A percentile compares a stretch with the other conserved stretches of the same genome.
Conservation (phyloP, 805 yeast genomes). For the Barnettozyma wickerhamii region DNA sequence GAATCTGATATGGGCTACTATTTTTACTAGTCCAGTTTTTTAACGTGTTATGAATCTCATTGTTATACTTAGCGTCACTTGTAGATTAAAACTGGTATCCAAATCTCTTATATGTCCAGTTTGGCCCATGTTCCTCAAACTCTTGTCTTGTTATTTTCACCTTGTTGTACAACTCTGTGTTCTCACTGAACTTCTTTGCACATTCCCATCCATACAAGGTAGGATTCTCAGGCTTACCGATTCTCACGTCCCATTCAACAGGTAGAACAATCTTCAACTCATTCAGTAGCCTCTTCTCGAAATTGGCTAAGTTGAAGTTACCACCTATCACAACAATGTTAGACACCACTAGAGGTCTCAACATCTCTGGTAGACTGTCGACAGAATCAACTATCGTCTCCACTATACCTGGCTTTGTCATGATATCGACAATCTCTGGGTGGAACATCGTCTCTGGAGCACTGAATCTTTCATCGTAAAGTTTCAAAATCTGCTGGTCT, state of each 20-base stretch:
- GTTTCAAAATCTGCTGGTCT: conserved; percentile 59
- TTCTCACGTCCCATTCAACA: conserved; percentile 60
- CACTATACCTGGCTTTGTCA: conserved; percentile 71
- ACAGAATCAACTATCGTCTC: conserved; percentile 67
- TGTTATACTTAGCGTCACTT: background rate
- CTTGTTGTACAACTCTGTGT: conserved; percentile 33
- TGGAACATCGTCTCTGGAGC: conserved; percentile 84
- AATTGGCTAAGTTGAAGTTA: conserved; percentile 64
- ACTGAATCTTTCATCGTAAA: conserved; percentile 82
- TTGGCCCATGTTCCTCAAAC: conserved; percentile 76
- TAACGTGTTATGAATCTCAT: background rate
- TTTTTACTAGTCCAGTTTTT: too few species aligned
- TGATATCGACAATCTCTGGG: conserved; percentile 75
- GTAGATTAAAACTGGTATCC: conserved; percentile 31
- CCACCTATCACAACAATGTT: conserved; percentile 87
- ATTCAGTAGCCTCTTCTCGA: conserved; percentile 51
- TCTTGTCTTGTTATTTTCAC: conserved; percentile 71
- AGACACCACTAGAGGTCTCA: conserved; percentile 70
- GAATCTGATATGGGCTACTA: too few species aligned
- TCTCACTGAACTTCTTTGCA: conserved; percentile 36
- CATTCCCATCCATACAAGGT: conserved; percentile 55
- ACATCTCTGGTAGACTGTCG: conserved; percentile 63
- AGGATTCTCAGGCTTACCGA: conserved; percentile 35
- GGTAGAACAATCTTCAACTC: conserved; percentile 70
- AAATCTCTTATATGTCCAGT: conserved; percentile 39